phyloP scores from a whole-genome alignment of 2,329 filamentous ascomycete genomes.

The Daldinia sp. region DNA sequence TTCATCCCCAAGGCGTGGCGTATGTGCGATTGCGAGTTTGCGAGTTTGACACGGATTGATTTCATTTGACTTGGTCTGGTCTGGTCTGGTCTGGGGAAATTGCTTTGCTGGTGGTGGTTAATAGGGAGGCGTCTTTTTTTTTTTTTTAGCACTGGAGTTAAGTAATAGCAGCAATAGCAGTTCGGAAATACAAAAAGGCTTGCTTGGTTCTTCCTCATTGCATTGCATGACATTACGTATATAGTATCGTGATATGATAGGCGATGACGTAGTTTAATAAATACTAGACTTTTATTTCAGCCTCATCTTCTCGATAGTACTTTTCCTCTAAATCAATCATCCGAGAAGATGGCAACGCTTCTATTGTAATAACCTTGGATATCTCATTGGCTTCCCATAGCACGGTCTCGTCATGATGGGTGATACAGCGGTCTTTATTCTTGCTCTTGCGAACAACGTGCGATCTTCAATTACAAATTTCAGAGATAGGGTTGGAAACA shows the following conservation, averaged over 20 bases:
- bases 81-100: neutral
- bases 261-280: neutral
- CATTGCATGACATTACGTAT: neutral
- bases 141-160: conserved; percentile 20
- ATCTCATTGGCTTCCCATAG: neutral
- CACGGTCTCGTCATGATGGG: neutral
- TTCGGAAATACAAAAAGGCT: conserved; percentile 28
- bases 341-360: too few relatives aligned
- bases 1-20: conserved; percentile 19
- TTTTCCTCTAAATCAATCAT: neutral
- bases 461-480: neutral
- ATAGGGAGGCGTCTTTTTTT: conserved; percentile 17
- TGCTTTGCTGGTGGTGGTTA: conserved; percentile 6
- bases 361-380: neutral
- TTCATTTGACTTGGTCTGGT: conserved; percentile 10
- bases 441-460: neutral
- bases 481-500: neutral
- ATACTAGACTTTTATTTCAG: neutral
- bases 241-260: neutral
- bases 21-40: neutral
- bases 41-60: neutral
- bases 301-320: neutral
- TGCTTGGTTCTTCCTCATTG: conserved; percentile 5
- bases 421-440: neutral
- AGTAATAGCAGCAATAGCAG: conserved; percentile 17